phyloP scores from a whole-genome alignment of 2,329 filamentous ascomycete species.

The Ceratocystis diversiconidia region DNA sequence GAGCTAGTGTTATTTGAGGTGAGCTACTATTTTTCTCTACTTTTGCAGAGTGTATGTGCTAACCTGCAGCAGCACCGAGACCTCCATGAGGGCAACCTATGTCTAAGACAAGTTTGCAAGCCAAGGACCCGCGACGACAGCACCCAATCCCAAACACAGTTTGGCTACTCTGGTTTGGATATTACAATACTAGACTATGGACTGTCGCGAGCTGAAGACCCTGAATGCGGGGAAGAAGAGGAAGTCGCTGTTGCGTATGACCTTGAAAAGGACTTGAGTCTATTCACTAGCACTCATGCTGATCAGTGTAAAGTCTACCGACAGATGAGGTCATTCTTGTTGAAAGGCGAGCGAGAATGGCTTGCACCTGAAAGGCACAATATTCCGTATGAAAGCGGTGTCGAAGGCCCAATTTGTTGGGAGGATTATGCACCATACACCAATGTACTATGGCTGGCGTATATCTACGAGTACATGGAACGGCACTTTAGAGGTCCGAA shows the following conservation, averaged over 20 bases:
- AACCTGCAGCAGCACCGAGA: conserved; percentile 41
- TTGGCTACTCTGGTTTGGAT: conserved; percentile 47
- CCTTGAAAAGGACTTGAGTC: conserved; percentile 43
- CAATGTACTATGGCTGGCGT: conserved; percentile 52
- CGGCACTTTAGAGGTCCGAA: conserved; percentile 34
- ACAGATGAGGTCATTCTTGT: conserved; percentile 45
- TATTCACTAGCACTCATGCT: conserved; percentile 47
- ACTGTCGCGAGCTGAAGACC: conserved; percentile 42
- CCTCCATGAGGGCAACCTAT: conserved; percentile 51
- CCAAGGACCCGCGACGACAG: conserved; percentile 18
- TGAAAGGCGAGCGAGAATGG: conserved; percentile 37
- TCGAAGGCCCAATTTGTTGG: conserved; percentile 35
- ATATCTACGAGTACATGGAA: conserved; percentile 42
- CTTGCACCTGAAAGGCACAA: conserved; percentile 35
- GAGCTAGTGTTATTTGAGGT: conserved; percentile 46
- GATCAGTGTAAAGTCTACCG: conserved; percentile 48
- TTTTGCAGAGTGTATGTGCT: not conserved
- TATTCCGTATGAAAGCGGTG: conserved; percentile 34
- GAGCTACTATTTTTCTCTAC: conserved; percentile 18
- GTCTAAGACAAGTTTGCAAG: conserved; percentile 34
- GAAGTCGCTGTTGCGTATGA: conserved; percentile 39
- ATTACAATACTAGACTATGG: conserved; percentile 54
- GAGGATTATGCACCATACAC: conserved; percentile 43
- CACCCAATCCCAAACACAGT: conserved; percentile 22
- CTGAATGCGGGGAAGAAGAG: conserved; percentile 25